A percentile compares a stretch with the other conserved stretches of the same genome.
Conservation (phyloP, 345 rosid genomes). For the Rhodamnia argentea region DNA sequence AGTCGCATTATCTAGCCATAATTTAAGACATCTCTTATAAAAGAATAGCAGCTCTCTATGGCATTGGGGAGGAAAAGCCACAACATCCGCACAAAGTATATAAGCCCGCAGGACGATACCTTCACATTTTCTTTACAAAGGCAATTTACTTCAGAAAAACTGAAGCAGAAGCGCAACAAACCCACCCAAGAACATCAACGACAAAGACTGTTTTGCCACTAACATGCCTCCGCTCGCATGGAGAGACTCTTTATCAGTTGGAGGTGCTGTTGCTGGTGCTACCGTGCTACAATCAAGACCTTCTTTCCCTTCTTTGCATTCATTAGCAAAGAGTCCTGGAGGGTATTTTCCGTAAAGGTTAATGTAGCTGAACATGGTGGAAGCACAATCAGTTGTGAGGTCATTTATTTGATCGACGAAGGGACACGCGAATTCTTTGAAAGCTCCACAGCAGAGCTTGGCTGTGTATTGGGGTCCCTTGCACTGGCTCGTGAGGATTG, state of each 20-base stretch:
- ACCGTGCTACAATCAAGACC: constrained; percentile 45
- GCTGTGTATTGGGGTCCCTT: constrained; percentile 67
- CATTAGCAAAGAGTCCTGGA: constrained; percentile 67
- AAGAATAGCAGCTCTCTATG: neutral
- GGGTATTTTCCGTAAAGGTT: constrained; percentile 72
- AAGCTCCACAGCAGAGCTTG: constrained; percentile 37
- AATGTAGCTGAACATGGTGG: constrained; percentile 83
- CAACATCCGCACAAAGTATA: neutral
- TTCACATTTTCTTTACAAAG: neutral
- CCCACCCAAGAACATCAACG: neutral
- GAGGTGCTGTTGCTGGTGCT: neutral
- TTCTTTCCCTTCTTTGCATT: constrained; percentile 42
- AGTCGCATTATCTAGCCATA: neutral
- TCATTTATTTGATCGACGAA: constrained; percentile 39
- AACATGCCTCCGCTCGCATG: neutral
- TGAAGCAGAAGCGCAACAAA: neutral
- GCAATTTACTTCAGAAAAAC: neutral
- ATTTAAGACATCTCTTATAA: neutral
- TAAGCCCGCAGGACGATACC: neutral
- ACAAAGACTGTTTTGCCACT: neutral
- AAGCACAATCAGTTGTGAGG: constrained; percentile 37
- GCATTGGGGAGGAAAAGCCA: neutral
- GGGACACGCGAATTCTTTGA: constrained; percentile 62
- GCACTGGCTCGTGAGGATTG: constrained; percentile 51
- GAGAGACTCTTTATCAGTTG: neutral